These are phyloP conservation scores for Eucalyptus marginata DNA, from an alignment of 345 rosid species.

Conservation along the genomic window DNA sequence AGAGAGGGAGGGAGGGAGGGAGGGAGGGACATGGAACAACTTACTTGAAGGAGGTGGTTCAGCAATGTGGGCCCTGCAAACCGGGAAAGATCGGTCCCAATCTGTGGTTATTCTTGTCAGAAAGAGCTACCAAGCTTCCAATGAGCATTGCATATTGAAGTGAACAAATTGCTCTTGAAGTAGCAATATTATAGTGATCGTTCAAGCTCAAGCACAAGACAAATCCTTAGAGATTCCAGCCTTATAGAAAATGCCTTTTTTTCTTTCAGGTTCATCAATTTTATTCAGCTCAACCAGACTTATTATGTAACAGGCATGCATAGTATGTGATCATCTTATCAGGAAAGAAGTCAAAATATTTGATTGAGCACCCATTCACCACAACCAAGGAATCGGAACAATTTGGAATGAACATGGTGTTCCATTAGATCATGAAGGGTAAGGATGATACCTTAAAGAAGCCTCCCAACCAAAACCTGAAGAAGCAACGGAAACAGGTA, in stretches of 20 bases:
- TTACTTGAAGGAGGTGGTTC: conserved; percentile 74
- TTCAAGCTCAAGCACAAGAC: background rate
- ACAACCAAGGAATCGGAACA: background rate
- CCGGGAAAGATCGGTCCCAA: conserved; percentile 75
- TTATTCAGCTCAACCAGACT: background rate
- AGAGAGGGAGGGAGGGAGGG: background rate
- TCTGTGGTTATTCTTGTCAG: conserved; percentile 32
- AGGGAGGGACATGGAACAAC: background rate
- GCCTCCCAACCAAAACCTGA: conserved; percentile 92
- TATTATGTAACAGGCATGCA: background rate
- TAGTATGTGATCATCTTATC: background rate
- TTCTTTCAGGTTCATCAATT: background rate
- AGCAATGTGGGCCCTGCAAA: conserved; percentile 79
- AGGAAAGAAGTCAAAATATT: background rate
- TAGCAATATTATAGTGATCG: background rate
- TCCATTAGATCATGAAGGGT: background rate
- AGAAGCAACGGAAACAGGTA: background rate
- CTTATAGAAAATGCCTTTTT: background rate
- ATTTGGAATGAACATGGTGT: background rate
- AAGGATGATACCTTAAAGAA: conserved; percentile 59
- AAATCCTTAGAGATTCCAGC: background rate
- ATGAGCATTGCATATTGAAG: background rate
- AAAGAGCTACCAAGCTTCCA: conserved; percentile 2
- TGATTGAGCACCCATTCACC: background rate
- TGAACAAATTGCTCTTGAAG: background rate